Base-by-base conservation (phyloP, 73 alveolate species). In the Durusdinium trenchii region DNA sequence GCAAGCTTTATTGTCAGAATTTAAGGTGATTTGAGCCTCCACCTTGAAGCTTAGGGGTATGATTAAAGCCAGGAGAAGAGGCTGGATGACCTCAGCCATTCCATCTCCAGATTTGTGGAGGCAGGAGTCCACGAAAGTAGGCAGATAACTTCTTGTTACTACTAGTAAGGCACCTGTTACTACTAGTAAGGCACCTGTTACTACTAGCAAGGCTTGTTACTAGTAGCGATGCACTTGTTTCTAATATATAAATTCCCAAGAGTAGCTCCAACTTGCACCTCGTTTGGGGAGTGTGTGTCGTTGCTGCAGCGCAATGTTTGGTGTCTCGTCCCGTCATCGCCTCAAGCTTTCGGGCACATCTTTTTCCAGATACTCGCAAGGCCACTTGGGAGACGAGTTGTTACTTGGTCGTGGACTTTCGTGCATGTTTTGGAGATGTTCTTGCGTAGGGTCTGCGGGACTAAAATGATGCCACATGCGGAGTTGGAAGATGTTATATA, bases 31-130 rank as follows among this genome's bases (percentile, higher is more conserved):
- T n/a, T n/a, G n/a, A n/a, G n/a, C n/a, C n/a, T n/a, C n/a, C n/a
- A n/a, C n/a, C n/a, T n/a, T n/a, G n/a, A n/a, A n/a, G n/a, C n/a
- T n/a, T n/a, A n/a, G n/a, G n/a, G n/a, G n/a, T n/a, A n/a, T n/a
- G n/a, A n/a, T n/a, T n/a, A n/a, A n/a, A n/a, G 50, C 36, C 86
- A 89, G 96, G 96, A 89, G 71, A 62, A 67, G 61, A 64, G 47
- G 42, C 43, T 89, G 42, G 61, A 57, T 5, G 96, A 89, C 35
- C 96, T 89, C 47, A 75, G 96, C 71, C 86, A 89, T 38, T 89
- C 96, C 75, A 89, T 89, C 57, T 73, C 96, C 35, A 71, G 86
- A 16, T 62, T 89, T 23, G 96, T 89, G 40, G 96, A 89, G 96
- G 96, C 96, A 3, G 35, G 32, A 45, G 82, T 14, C 0, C 14